Evolutionary conservation across 169 alveolate genomes (phyloP).

Genomic region (Besnoitia besnoiti): DNA sequence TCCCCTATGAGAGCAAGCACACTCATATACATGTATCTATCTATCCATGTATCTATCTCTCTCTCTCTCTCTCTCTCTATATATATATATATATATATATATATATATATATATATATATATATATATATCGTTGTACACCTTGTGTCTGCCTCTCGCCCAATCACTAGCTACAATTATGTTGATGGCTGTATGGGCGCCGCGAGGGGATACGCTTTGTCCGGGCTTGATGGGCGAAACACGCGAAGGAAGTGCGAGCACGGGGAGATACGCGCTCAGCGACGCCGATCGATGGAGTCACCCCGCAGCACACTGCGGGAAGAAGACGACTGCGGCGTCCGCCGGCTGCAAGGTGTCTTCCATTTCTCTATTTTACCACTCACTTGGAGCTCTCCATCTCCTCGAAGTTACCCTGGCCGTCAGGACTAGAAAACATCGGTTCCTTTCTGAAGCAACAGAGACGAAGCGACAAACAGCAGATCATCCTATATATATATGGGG

Average conservation of each 20-base stretch:
- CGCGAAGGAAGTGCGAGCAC: neutral
- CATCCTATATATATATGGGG: neutral
- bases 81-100: neutral
- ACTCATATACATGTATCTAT: too few species aligned
- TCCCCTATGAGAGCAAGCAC: too few species aligned
- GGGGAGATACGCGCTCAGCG: neutral
- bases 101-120: neutral
- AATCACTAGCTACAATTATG: too few species aligned
- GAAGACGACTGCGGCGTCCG: constrained; percentile 26
- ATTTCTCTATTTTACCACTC: neutral
- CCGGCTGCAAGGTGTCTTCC: neutral
- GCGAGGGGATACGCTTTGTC: too few species aligned
- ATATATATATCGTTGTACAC: neutral
- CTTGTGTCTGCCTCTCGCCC: too few species aligned
- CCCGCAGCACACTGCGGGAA: neutral
- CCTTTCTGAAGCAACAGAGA: constrained; percentile 71
- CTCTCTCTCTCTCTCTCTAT: neutral
- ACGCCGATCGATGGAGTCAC: neutral
- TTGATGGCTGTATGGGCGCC: too few species aligned
- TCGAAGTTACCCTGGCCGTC: constrained; percentile 90
- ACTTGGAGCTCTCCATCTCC: constrained; percentile 91
- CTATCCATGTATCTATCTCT: neutral
- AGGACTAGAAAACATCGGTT: constrained; percentile 82
- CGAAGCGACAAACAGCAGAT: neutral
- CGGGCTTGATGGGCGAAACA: neutral